A percentile compares a stretch with the other conserved stretches of the same genome.
Conservation (phyloP, 805 yeast genomes). For the Hemisphaericaspora nanyangensis region DNA sequence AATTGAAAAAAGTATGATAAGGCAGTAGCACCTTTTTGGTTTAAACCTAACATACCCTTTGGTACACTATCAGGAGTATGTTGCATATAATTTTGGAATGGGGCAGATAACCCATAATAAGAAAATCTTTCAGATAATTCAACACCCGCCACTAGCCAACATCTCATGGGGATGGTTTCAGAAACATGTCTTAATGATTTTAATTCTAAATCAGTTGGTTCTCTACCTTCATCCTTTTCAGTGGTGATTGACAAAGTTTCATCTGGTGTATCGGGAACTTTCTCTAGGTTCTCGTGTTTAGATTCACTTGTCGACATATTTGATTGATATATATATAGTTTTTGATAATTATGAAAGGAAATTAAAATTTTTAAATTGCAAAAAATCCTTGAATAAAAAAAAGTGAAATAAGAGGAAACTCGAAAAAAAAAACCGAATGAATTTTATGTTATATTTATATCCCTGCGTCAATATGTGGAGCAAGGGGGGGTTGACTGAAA, state of each 20-base stretch:
- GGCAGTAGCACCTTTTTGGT: constrained; percentile 62
- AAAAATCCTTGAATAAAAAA: too few species aligned
- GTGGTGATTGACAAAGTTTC: not conserved
- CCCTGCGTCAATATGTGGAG: too few species aligned
- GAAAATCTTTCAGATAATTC: constrained; percentile 79
- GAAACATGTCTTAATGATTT: constrained; percentile 48
- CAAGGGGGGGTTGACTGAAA: too few species aligned
- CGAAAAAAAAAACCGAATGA: too few species aligned
- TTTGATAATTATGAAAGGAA: too few species aligned
- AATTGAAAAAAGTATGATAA: constrained; percentile 71
- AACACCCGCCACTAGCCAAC: constrained; percentile 61
- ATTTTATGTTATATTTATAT: too few species aligned
- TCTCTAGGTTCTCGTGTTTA: too few species aligned
- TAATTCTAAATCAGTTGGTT: constrained; percentile 51
- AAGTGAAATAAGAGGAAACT: too few species aligned
- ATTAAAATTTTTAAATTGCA: too few species aligned
- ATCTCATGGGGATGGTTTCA: constrained; percentile 46
- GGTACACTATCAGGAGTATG: constrained; percentile 35
- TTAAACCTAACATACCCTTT: constrained; percentile 52
- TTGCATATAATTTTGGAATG: constrained; percentile 76
- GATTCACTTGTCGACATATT: too few species aligned
- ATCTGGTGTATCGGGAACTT: too few species aligned
- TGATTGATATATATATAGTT: too few species aligned
- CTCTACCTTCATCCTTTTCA: constrained; percentile 27
- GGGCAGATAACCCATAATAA: constrained; percentile 71